phyloP scores from a whole-genome alignment of 129 eudicot species.

The Artemisia annua region DNA sequence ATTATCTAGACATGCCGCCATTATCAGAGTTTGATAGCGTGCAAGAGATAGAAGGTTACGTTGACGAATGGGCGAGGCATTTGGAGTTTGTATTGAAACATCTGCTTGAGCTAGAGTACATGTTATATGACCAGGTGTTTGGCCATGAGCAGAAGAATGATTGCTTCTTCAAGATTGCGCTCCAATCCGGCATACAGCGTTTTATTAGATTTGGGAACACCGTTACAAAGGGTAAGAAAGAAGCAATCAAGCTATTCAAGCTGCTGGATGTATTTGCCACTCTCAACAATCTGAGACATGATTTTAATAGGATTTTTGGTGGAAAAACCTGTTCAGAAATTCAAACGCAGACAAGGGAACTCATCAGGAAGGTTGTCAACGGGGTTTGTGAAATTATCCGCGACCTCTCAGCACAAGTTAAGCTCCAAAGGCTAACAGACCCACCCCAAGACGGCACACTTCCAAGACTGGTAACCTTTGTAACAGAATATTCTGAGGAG shows the following conservation, averaged over 20 bases:
- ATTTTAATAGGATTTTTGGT: constrained; percentile 70
- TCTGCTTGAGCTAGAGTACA: constrained; percentile 53
- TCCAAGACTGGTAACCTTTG: constrained; percentile 64
- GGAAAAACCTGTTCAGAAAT: constrained; percentile 55
- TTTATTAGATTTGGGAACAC: constrained; percentile 63
- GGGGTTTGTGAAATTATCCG: constrained; percentile 64
- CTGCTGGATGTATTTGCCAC: constrained; percentile 59
- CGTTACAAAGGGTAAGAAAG: constrained; percentile 64
- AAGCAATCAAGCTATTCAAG: constrained; percentile 75
- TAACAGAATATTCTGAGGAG: constrained; percentile 59
- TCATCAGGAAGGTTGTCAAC: constrained; percentile 60
- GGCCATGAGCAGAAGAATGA: constrained; percentile 28
- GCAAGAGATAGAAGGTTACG: constrained; percentile 49
- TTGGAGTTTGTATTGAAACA: constrained; percentile 66
- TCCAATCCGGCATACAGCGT: constrained; percentile 48
- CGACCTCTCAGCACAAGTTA: constrained; percentile 66
- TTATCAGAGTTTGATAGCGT: constrained; percentile 57
- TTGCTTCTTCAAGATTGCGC: constrained; percentile 64
- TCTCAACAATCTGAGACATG: constrained; percentile 52
- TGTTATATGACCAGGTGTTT: constrained; percentile 51
- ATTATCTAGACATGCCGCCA: constrained; percentile 52
- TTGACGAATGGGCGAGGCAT: constrained; percentile 70
- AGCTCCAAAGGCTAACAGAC: constrained; percentile 51
- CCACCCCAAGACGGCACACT: constrained; percentile 72
- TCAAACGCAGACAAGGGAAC: constrained; percentile 65